A percentile compares a stretch with the other conserved stretches of the same genome.
Evolutionary conservation across 163 green algal species (phyloP).

Genomic region (Scenedesmus sp.): DNA sequence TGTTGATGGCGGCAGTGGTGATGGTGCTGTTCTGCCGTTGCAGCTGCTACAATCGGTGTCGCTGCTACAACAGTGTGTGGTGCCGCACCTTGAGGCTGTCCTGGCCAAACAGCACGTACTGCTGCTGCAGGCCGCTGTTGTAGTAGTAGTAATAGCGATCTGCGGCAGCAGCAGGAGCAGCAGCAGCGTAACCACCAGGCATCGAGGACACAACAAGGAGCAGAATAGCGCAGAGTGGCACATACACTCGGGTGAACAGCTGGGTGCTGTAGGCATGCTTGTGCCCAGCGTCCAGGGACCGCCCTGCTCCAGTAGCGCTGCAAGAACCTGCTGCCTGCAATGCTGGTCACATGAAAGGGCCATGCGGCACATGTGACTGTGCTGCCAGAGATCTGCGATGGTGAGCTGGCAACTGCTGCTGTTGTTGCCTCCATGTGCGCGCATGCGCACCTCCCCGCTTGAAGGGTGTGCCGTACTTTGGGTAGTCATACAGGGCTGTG

Average conservation of each 20-base stretch:
- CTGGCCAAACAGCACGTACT: slow-evolving; percentile 88
- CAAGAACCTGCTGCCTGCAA: too few relatives aligned
- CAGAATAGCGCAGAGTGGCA: too few relatives aligned
- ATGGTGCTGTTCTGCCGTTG: neutral
- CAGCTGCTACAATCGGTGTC: neutral
- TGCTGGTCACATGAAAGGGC: too few relatives aligned
- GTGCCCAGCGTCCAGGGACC: neutral
- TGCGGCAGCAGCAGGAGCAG: slow-evolving; percentile 24
- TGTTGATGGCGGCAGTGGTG: neutral
- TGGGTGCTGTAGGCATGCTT: neutral
- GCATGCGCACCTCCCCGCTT: slow-evolving; percentile 59
- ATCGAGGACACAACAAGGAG: neutral
- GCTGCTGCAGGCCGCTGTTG: slow-evolving; percentile 92
- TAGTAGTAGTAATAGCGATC: slow-evolving; percentile 91
- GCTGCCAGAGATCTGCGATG: neutral
- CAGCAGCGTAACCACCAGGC: neutral
- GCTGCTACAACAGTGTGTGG: neutral
- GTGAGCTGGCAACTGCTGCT: neutral
- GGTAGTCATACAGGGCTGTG: slow-evolving; percentile 84
- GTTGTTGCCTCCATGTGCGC: neutral
- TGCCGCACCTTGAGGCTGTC: slow-evolving; percentile 30
- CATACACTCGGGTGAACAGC: neutral
- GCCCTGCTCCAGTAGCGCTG: neutral
- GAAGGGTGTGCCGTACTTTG: slow-evolving; percentile 82
- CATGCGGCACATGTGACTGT: too few relatives aligned